phyloP scores from a whole-genome alignment of 768 basidiomycete species.

The Serpula lacrymans region DNA sequence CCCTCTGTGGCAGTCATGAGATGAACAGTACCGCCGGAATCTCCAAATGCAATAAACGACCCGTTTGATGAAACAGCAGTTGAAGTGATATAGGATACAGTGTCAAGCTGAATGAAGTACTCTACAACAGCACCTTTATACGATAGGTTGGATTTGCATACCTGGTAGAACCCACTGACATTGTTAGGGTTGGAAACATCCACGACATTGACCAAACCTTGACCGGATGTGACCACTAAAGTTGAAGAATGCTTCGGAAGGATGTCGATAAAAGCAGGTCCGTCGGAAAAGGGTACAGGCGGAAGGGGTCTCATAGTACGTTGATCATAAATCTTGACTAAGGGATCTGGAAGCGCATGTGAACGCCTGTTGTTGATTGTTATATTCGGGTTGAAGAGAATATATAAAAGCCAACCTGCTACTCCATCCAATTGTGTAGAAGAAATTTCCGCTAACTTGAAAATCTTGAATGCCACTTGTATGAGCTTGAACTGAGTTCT shows the following conservation, averaged over 20 bases:
- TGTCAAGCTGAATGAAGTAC: conserved; percentile 50
- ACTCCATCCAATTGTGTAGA: conserved; percentile 85
- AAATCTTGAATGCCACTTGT: conserved; percentile 78
- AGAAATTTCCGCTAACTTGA: conserved; percentile 72
- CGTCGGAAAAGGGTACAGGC: conserved; percentile 83
- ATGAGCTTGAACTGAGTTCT: conserved; percentile 73
- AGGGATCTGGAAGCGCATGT: conserved; percentile 83
- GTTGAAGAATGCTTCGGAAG: conserved; percentile 75
- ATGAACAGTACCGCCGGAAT: conserved; percentile 81
- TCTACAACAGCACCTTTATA: too few species aligned
- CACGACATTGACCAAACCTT: conserved; percentile 82
- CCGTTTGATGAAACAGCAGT: conserved; percentile 82
- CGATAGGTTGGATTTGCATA: conserved; percentile 24
- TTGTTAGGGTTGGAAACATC: conserved; percentile 73
- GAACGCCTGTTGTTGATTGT: conserved; percentile 58
- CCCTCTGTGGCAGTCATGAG: conserved; percentile 73
- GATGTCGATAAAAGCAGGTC: conserved; percentile 81
- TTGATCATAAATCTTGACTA: conserved; percentile 90
- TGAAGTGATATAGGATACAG: conserved; percentile 74
- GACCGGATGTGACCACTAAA: conserved; percentile 70
- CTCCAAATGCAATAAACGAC: conserved; percentile 91
- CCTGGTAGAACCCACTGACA: conserved; percentile 78
- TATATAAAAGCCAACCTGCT: conserved; percentile 65
- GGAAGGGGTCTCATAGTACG: conserved; percentile 80
- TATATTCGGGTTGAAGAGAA: not conserved